Percentiles rank a stretch among this genome's conserved stretches.
Conservation (phyloP, 1,284 basidiomycete genomes). For the Cryptococcus sp. region DNA sequence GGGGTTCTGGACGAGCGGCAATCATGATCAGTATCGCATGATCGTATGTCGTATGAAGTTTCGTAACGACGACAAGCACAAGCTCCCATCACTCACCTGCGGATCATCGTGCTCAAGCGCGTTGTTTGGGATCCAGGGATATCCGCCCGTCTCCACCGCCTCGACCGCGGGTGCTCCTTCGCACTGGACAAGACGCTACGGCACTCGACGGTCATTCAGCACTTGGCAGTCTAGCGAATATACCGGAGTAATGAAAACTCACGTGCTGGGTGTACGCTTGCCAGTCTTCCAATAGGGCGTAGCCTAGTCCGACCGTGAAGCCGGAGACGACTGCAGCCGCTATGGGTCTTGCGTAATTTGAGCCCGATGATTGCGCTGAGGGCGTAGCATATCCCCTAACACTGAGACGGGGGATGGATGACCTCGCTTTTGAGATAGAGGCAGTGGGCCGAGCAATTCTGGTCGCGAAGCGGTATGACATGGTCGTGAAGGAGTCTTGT, state of each 20-base stretch:
- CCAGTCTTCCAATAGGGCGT: slow-evolving; percentile 5
- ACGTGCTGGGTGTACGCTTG: neutral
- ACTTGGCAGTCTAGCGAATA: neutral
- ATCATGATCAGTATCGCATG: neutral
- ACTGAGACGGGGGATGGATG: no score
- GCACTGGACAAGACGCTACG: slow-evolving; percentile 19
- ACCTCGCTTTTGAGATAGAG: no score
- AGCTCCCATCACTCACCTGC: slow-evolving; percentile 32
- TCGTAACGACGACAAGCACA: neutral
- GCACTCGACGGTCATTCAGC: neutral
- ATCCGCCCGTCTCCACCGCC: slow-evolving; percentile 34
- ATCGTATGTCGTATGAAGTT: neutral
- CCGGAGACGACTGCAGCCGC: neutral
- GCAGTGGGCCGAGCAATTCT: no score
- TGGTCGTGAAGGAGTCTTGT: no score
- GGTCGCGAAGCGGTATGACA: no score
- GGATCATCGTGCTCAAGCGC: slow-evolving; percentile 51
- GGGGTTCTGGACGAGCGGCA: slow-evolving; percentile 41
- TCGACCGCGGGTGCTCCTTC: slow-evolving; percentile 42
- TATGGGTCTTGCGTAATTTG: slow-evolving; percentile 12
- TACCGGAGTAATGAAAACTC: neutral
- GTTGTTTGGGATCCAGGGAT: slow-evolving; percentile 41
- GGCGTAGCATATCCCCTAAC: slow-evolving; percentile 27
- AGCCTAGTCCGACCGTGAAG: slow-evolving; percentile 6
- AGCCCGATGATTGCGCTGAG: slow-evolving; percentile 15